Conservation (phyloP, 2,329 filamentous ascomycete genomes). For the Aspergillus unguis region DNA sequence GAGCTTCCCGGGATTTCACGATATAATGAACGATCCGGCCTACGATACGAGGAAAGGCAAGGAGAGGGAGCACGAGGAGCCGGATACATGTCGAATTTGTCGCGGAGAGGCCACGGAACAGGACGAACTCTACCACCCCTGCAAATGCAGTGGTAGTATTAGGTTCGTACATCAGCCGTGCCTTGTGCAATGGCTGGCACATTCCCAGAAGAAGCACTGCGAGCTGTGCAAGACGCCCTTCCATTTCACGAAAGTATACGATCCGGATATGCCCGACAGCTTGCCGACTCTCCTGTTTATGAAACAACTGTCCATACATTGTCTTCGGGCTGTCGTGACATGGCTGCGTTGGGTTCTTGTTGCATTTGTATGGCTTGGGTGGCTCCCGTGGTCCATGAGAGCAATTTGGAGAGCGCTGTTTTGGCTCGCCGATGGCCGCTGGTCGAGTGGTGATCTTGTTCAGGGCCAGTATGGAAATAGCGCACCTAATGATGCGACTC, state of each 20-base stretch:
- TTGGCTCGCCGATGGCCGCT: slow-evolving; percentile 82
- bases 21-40: slow-evolving; percentile 58
- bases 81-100: slow-evolving; percentile 95
- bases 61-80: slow-evolving; percentile 48
- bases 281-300: slow-evolving; percentile 79
- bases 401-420: slow-evolving; percentile 91
- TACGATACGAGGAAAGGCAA: slow-evolving; percentile 42
- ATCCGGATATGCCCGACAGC: slow-evolving; percentile 83
- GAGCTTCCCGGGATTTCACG: slow-evolving; percentile 34
- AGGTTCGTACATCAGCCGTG: slow-evolving; percentile 98
- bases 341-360: slow-evolving; percentile 80
- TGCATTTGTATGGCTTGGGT: slow-evolving; percentile 79
- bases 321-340: slow-evolving; percentile 66
- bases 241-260: slow-evolving; percentile 96
- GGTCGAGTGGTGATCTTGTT: slow-evolving; percentile 40
- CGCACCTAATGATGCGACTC: slow-evolving; percentile 15
- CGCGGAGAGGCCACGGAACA: slow-evolving; percentile 77
- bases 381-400: slow-evolving; percentile 86
- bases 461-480: slow-evolving; percentile 25
- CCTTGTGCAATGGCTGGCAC: slow-evolving; percentile 96
- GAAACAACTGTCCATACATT: slow-evolving; percentile 71
- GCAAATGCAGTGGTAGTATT: slow-evolving; percentile 98
- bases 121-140: slow-evolving; percentile 93
- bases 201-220: slow-evolving; percentile 99
- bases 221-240: slow-evolving; percentile 99